Conservation (phyloP, 78 protist genomes). For the Dictyostelium capitatum region DNA sequence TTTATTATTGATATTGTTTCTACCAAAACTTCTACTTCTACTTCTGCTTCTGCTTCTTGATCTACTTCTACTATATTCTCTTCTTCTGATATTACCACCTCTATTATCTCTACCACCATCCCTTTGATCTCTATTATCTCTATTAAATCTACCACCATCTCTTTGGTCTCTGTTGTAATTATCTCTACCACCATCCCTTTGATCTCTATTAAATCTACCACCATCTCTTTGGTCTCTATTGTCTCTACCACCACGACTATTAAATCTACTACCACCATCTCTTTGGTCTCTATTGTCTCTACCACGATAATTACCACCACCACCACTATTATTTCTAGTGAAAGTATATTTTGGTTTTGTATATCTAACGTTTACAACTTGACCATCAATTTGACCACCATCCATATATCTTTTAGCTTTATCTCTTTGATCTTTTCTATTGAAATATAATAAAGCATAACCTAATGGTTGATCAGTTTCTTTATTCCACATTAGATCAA, state of each 20-base stretch:
- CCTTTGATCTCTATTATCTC: neutral
- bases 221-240: no score
- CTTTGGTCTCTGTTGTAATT: neutral
- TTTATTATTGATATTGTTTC: neutral
- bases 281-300: neutral
- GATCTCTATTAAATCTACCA: neutral
- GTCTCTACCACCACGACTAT: neutral
- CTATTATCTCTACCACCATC: neutral
- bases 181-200: neutral
- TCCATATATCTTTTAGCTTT: constrained; percentile 63
- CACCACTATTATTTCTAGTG: neutral
- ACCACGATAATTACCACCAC: neutral
- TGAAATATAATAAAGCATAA: constrained; percentile 42
- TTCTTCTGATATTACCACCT: neutral
- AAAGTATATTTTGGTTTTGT: neutral
- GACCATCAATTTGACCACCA: constrained; percentile 55
- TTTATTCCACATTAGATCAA: constrained; percentile 1
- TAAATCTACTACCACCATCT: neutral
- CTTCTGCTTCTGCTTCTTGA: neutral
- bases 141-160: neutral
- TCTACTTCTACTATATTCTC: neutral
- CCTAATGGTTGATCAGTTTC: constrained; percentile 49
- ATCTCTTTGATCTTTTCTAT: constrained; percentile 35
- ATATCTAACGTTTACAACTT: constrained; percentile 24
- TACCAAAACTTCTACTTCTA: neutral